Percentiles rank a stretch among this genome's conserved stretches.
Evolutionary conservation across 306 rosid genomes (phyloP).

Genomic region (Alnus glutinosa): DNA sequence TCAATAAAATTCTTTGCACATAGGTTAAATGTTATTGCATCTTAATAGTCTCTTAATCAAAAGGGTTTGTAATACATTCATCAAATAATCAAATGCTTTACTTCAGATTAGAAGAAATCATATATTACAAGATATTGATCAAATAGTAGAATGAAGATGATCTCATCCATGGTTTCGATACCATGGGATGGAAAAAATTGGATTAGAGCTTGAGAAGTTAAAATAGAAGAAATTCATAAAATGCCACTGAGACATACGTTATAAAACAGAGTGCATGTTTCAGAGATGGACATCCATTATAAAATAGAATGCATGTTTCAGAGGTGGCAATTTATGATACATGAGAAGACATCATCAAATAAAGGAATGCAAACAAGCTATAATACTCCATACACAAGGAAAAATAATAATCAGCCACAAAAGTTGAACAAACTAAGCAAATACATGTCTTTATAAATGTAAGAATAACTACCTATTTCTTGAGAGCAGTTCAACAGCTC

Average conservation of each 20-base stretch:
- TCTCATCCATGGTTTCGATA: background rate
- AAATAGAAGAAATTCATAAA: background rate
- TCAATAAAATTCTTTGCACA: background rate
- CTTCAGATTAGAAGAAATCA: background rate
- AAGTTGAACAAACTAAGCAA: background rate
- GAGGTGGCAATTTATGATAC: background rate
- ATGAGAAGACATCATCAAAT: background rate
- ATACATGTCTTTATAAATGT: background rate
- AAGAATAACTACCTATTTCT: conserved; percentile 68
- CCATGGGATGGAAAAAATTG: background rate
- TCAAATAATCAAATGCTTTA: background rate
- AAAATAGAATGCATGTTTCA: background rate
- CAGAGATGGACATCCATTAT: background rate
- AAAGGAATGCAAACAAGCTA: background rate
- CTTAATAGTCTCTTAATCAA: background rate
- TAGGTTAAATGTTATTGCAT: background rate
- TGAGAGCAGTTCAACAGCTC: conserved; percentile 80
- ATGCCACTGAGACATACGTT: background rate
- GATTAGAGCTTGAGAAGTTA: background rate
- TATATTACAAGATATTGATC: background rate
- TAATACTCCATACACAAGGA: background rate
- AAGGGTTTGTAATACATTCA: background rate
- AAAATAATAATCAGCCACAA: background rate
- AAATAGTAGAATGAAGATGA: background rate
- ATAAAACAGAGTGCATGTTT: background rate